phyloP scores from a whole-genome alignment of 148 eudicot species.

The Heliosperma pusillum region DNA sequence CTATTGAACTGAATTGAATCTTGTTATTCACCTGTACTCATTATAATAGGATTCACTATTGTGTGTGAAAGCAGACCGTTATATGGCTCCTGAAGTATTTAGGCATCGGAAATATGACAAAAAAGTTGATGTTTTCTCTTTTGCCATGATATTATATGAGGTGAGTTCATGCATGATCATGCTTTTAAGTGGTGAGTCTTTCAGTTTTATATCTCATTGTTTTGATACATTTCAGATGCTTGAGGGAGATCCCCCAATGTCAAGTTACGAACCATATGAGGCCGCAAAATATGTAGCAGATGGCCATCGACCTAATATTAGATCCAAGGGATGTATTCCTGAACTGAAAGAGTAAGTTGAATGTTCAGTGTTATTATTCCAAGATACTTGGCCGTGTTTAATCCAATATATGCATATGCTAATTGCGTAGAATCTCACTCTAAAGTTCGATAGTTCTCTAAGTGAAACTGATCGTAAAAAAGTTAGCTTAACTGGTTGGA shows the following conservation, averaged over 20 bases:
- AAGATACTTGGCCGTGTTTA: not conserved
- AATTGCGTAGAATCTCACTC: not conserved
- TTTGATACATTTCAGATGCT: slow-evolving; percentile 51
- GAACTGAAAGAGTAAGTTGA: slow-evolving; percentile 74
- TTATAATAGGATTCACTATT: slow-evolving; percentile 14
- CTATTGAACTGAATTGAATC: slow-evolving; percentile 11
- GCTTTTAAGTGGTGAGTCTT: not conserved
- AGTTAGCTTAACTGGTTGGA: slow-evolving; percentile 6
- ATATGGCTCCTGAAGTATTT: slow-evolving; percentile 99
- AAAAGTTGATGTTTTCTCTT: slow-evolving; percentile 97
- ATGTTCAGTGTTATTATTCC: not conserved
- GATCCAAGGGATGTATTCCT: slow-evolving; percentile 50
- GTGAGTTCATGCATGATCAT: slow-evolving; percentile 36
- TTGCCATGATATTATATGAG: slow-evolving; percentile 94
- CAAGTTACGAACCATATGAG: slow-evolving; percentile 67
- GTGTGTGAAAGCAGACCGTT: slow-evolving; percentile 56
- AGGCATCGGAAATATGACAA: slow-evolving; percentile 92
- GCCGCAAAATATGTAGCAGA: slow-evolving; percentile 76
- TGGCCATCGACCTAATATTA: slow-evolving; percentile 71
- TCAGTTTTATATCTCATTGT: slow-evolving; percentile 13
- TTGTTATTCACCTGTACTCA: slow-evolving; percentile 8
- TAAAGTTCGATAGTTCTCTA: not conserved
- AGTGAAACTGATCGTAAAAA: not conserved
- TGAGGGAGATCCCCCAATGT: slow-evolving; percentile 79
- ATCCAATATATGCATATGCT: not conserved